Evolutionary conservation across 2,329 filamentous ascomycete species (phyloP), one percentile per base, ranked within the genome.

Genomic region (Colletotrichum tamarilloi): DNA sequence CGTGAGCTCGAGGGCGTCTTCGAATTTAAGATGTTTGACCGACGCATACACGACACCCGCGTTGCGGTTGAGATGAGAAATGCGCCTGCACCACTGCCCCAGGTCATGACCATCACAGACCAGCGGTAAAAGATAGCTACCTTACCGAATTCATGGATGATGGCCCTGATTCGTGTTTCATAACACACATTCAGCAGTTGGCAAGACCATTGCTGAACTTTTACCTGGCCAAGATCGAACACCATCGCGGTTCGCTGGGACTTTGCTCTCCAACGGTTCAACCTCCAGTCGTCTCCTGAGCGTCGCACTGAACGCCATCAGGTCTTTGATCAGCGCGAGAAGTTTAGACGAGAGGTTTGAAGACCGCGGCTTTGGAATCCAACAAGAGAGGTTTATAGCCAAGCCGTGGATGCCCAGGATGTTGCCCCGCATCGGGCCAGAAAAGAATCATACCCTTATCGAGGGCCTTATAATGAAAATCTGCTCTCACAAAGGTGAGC

Each of bases 1-100:
- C 81, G 80, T 14, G 85, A 89, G 64, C 82, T 91, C 7, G 83
- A 85, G 2, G 87, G 87, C 0, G 85, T 87, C 0, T 88, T 91
- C 73, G 85, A 87, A 46, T 89, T 91, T 75, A 83, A 84, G 69
- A 77, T 81, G 4, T 84, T 88, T 63, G 88, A 90, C 74, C 86
- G 89, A 62, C 86, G 86, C 71, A 85, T 85, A 4, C 85, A 87
- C 74, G 89, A 91, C 75, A 88, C 89, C 3, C 83, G 88, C 57
- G 80, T 86, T 19, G 80, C 81, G 9, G 79, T 82, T 56, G 82
- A 82, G 58, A 80, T 79, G 49, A 80, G 82, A 56, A 83, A 80
- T 5, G 80, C 84, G 4, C 83, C 85, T 49, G 80, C 80, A 5
- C 78, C 77, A 26, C 62, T 79, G 28, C 77, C 77, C 11, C 77